These are phyloP conservation scores for Panicum miliaceum DNA, from an alignment of 176 grass and related monocot species.

Conservation along the genomic window DNA sequence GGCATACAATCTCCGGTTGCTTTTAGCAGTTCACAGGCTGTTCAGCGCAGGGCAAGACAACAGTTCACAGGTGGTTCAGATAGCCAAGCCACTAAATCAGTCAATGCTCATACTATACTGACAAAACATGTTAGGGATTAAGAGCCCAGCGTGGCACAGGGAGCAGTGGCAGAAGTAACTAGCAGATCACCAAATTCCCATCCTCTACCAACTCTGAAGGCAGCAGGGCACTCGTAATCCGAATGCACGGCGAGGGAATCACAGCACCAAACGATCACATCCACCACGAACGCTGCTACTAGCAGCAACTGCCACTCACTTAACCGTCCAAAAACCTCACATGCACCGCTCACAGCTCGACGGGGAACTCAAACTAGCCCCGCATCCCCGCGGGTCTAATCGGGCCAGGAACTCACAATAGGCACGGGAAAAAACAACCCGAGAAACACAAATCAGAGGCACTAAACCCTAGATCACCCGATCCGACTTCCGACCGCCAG, in stretches of 20 bases:
- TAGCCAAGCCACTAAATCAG: background rate
- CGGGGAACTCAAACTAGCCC: background rate
- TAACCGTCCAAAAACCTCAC: background rate
- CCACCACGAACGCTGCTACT: background rate
- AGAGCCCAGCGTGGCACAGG: background rate
- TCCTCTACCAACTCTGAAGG: background rate
- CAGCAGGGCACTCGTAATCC: background rate
- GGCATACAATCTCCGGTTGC: background rate
- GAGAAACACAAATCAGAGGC: background rate
- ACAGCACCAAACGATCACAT: background rate
- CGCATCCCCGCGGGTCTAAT: background rate
- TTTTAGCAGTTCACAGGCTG: background rate
- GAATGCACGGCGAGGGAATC: background rate
- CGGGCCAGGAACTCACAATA: background rate
- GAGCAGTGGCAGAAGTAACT: background rate
- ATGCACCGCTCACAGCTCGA: background rate
- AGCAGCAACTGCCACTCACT: background rate
- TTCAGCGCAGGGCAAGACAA: background rate
- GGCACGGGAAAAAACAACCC: no score
- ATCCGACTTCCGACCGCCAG: constrained; percentile 5
- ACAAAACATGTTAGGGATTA: background rate
- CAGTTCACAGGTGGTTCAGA: background rate
- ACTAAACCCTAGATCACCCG: constrained; percentile 47
- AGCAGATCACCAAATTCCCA: background rate
- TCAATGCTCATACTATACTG: background rate